Evolutionary conservation across 1,284 basidiomycete genomes (phyloP), one percentile per base, ranked within the genome.

Genomic region (Moesziomyces globuligerus): DNA sequence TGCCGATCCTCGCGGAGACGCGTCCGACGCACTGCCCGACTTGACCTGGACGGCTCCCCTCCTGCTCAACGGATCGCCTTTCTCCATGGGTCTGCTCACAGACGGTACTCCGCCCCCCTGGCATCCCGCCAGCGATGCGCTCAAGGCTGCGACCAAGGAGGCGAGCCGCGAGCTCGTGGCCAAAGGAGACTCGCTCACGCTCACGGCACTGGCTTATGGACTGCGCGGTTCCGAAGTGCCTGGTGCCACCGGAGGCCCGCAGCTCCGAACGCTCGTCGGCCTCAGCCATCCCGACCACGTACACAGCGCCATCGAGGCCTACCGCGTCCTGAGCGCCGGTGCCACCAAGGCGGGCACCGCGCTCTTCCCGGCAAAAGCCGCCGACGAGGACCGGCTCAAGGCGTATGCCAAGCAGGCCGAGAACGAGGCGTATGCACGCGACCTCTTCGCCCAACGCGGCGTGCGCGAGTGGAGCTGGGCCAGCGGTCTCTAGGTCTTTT

Each of bases 1-100:
- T 6, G 66, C 48, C 25, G 55, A 55, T 4, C 73, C 70, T 5
- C 53, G 57, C 15, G 61, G 53, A 8, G 26, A 17, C 5, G 50
- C 41, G 4, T 28, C 20, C 7, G 39, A 23, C 4, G 45, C 57
- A 20, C 38, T 58, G 23, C 20, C 38, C 10, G 56, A 64, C 6
- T 49, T 70, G 15, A 7, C 15, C 1, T 80, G 79, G 79, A 53
- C 36, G 10, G 55, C 80, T 15, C 82, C 83, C 32, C 89, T 92
- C 61, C 85, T 98, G 32, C 75, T 95, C 44, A 88, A 90, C 29
- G 95, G 94, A 5, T 93, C 93, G 0, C 95, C 95, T 3, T 86
- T 98, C 49, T 90, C 89, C 74, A 98, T 98, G 94, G 92, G 92
- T 0, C 87, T 97, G 1, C 86, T 98, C 37, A 90, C 90, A 0